Base-by-base conservation (phyloP, 257 asterid genomes). In the Solanum medicagineum region DNA sequence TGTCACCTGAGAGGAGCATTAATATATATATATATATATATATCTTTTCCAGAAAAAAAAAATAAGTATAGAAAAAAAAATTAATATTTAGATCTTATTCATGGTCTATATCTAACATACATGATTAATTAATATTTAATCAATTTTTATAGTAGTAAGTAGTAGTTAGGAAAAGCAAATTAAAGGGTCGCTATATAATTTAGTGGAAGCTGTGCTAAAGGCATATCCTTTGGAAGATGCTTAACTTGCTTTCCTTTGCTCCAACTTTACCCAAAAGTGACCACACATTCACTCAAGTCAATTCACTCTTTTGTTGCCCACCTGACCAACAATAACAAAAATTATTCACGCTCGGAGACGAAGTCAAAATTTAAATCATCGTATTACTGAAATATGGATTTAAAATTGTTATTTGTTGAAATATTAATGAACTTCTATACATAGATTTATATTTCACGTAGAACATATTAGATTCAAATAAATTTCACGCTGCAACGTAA, bases 151-250 rank as follows among this genome's bases (percentile, higher is more conserved):
- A 49, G 53, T 63, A 54, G 47, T 42, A 47, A 47, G 26, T 24
- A 45, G 36, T 62, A 69, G 59, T 44, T 65, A 26, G 63, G 47
- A 66, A 65, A 66, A 47, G 85, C 24, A 17, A 36, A 36, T 36
- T 36, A 36, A 29, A 26, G 54, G 70, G 70, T 6, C 19, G 40
- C 70, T 22, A 24, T 12, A 63, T 63, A 63, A 63, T 75, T 65
- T 56, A 11, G 53, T 20, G 85, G 74, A 82, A 55, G 62, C 42
- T 36, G 42, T 86, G 87, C 60, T 53, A 79, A 88, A 22, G 89
- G 91, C 85, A 88, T 88, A 88, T 88, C 56, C 91, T 75, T 32
- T 65, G 88, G 89, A 91, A 94, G 93, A 94, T 94, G 89, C 97
- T 77, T 56, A 80, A 80, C 49, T 36, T 71, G 84, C 88, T 62